Conservation (phyloP, 768 basidiomycete genomes). For the Lactarius tabidus region DNA sequence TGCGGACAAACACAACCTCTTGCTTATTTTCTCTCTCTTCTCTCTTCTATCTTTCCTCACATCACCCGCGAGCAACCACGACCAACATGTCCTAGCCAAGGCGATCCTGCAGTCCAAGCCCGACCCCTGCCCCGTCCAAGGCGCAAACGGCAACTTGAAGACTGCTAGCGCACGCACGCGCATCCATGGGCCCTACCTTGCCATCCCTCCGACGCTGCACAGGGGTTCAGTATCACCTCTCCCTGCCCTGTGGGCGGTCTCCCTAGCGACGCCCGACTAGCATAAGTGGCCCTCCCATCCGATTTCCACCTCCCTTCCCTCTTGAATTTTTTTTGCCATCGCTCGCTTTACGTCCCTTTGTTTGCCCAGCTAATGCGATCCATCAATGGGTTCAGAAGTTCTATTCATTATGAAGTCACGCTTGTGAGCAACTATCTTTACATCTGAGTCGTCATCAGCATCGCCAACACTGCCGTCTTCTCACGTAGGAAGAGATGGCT, state of each 20-base stretch:
- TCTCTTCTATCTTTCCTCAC: too few species aligned
- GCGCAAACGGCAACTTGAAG: slow-evolving; percentile 53
- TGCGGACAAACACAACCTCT: too few species aligned
- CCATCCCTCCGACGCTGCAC: slow-evolving; percentile 43
- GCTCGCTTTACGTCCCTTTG: too few species aligned
- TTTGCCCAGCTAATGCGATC: slow-evolving; percentile 78
- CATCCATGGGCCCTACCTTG: slow-evolving; percentile 61
- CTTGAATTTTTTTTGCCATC: not conserved
- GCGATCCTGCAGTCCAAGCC: slow-evolving; percentile 74
- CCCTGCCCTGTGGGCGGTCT: slow-evolving; percentile 64
- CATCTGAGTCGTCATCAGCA: too few species aligned
- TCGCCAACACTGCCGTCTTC: too few species aligned
- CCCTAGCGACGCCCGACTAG: slow-evolving; percentile 70
- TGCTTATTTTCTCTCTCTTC: too few species aligned
- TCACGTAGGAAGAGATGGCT: slow-evolving; percentile 94
- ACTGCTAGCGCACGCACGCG: slow-evolving; percentile 61
- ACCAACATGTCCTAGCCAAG: slow-evolving; percentile 48
- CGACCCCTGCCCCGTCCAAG: slow-evolving; percentile 63
- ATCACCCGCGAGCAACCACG: slow-evolving; percentile 26
- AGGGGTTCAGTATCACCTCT: slow-evolving; percentile 63
- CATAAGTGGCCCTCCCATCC: slow-evolving; percentile 59
- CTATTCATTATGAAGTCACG: slow-evolving; percentile 91
- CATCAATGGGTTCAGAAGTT: slow-evolving; percentile 99
- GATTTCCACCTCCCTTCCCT: too few species aligned
- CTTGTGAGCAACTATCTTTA: slow-evolving; percentile 49